These are phyloP conservation scores for Boletus semigastroideus DNA, from an alignment of 1,284 basidiomycete genomes.

Conservation along the genomic window DNA sequence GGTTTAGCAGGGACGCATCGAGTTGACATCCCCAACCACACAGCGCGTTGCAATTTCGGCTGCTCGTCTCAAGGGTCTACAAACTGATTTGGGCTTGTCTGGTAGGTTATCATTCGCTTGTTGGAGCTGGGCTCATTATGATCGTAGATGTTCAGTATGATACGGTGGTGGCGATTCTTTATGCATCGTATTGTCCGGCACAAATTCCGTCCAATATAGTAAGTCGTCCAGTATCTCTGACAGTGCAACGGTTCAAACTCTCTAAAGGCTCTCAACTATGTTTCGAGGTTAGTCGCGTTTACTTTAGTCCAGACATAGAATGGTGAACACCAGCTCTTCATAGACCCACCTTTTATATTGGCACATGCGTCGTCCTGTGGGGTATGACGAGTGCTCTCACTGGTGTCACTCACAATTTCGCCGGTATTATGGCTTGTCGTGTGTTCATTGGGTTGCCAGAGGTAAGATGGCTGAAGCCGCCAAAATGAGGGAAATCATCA, in stretches of 20 bases:
- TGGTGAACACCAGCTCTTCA: not conserved
- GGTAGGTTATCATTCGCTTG: not conserved
- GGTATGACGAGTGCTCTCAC: conserved; percentile 2
- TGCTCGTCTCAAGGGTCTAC: not conserved
- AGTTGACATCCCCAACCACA: not conserved
- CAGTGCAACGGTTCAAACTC: not conserved
- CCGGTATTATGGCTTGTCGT: not conserved
- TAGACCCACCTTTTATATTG: not conserved
- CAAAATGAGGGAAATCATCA: not conserved
- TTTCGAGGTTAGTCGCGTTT: not conserved
- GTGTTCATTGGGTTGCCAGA: conserved; percentile 1
- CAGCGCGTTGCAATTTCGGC: conserved; percentile 1
- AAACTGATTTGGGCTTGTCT: not conserved
- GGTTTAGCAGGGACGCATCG: not conserved
- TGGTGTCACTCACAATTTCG: not conserved
- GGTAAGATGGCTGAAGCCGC: not conserved
- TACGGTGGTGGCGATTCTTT: not conserved
- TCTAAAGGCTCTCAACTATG: not conserved
- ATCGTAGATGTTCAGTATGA: not conserved
- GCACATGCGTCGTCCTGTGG: not conserved
- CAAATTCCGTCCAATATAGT: conserved; percentile 4
- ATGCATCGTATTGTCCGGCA: not conserved
- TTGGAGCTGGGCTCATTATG: not conserved
- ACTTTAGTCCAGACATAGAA: not conserved
- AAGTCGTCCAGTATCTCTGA: not conserved